A percentile compares a stretch with the other conserved stretches of the same genome.
Conservation (phyloP, 1,139 yeast species). For the Yamadazyma triangularis region DNA sequence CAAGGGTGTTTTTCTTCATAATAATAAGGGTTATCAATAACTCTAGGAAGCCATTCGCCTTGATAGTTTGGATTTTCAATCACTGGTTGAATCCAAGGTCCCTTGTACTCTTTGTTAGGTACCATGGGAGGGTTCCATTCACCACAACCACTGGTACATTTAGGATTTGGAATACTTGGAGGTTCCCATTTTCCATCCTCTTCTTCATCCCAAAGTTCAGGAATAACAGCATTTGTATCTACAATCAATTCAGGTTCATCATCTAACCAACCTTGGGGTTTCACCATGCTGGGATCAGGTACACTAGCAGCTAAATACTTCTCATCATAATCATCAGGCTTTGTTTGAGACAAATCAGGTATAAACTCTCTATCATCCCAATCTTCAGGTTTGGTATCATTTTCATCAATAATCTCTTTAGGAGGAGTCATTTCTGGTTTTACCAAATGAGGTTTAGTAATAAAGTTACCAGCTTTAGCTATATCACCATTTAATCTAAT, state of each 20-base stretch:
- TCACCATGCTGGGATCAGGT: slow-evolving; percentile 58
- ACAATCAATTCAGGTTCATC: slow-evolving; percentile 50
- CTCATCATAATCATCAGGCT: slow-evolving; percentile 85
- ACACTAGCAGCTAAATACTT: slow-evolving; percentile 51
- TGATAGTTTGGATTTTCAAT: slow-evolving; percentile 70
- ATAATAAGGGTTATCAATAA: slow-evolving; percentile 65
- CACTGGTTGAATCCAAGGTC: slow-evolving; percentile 70
- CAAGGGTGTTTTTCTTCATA: slow-evolving; percentile 57
- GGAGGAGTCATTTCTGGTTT: slow-evolving; percentile 66
- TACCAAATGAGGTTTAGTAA: slow-evolving; percentile 46
- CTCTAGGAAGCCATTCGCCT: slow-evolving; percentile 76
- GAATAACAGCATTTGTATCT: slow-evolving; percentile 63
- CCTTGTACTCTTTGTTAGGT: slow-evolving; percentile 66
- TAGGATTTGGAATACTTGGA: slow-evolving; percentile 67
- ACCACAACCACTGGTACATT: slow-evolving; percentile 77
- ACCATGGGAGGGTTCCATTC: slow-evolving; percentile 54
- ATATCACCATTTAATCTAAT: slow-evolving; percentile 78
- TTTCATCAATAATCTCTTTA: slow-evolving; percentile 53
- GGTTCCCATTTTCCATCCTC: slow-evolving; percentile 84
- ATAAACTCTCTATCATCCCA: slow-evolving; percentile 71
- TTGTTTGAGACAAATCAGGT: slow-evolving; percentile 53
- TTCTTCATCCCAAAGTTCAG: slow-evolving; percentile 81
- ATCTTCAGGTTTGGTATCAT: slow-evolving; percentile 63
- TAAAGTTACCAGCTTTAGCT: slow-evolving; percentile 63
- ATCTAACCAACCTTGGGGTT: slow-evolving; percentile 82